A percentile compares a stretch with the other conserved stretches of the same genome.
phyloP scores from a whole-genome alignment of 495 filamentous ascomycete genomes.

The Delitschia confertaspora region DNA sequence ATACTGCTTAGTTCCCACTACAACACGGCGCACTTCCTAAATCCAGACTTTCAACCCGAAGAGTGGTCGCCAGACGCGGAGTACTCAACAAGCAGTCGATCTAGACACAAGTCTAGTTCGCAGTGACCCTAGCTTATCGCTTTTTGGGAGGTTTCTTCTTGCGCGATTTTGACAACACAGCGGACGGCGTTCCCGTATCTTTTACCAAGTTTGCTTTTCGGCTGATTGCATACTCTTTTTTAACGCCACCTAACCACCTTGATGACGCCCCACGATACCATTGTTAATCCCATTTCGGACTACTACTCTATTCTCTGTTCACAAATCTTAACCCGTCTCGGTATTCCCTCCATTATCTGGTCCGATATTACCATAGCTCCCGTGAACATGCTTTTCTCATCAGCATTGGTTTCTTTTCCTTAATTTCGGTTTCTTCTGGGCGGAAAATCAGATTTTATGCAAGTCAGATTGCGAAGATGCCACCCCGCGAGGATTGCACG shows the following conservation, averaged over 20 bases:
- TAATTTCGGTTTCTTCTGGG: constrained; percentile 12
- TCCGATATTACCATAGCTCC: no score
- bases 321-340: constrained; percentile 6
- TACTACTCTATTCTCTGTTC: constrained; percentile 1
- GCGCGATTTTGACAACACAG: background rate
- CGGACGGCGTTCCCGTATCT: background rate
- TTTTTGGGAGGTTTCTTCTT: background rate
- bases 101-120: constrained; percentile 24
- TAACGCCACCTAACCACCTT: constrained; percentile 20
- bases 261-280: constrained; percentile 23
- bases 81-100: constrained; percentile 26
- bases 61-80: constrained; percentile 36
- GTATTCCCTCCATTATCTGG: no score
- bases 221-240: constrained; percentile 15
- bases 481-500: constrained; percentile 18
- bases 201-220: constrained; percentile 13
- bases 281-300: constrained; percentile 21
- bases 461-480: constrained; percentile 23
- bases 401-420: constrained; percentile 8
- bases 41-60: constrained; percentile 37
- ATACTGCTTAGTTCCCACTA: constrained; percentile 30
- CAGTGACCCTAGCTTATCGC: constrained; percentile 12
- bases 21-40: constrained; percentile 37
- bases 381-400: no score
- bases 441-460: constrained; percentile 8